Percentiles rank a stretch among this genome's conserved stretches.
These are phyloP conservation scores for Diaporthe vexans DNA, from an alignment of 2,329 filamentous ascomycete species.

Conservation along the genomic window DNA sequence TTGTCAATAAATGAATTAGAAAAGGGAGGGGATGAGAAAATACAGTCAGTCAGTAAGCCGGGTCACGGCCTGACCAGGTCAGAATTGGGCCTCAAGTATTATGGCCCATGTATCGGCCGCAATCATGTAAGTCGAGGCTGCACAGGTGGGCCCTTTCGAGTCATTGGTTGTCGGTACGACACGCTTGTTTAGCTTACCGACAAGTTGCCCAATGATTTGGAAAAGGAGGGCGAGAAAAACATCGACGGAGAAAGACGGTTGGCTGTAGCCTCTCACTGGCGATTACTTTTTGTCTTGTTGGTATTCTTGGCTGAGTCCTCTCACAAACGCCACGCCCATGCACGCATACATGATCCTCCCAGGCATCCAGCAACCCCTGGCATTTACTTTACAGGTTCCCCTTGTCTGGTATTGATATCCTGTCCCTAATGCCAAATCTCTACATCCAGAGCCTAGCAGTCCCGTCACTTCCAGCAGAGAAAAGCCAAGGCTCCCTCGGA, in stretches of 20 bases:
- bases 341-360: slow-evolving; percentile 29
- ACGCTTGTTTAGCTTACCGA: slow-evolving; percentile 16
- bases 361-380: background rate
- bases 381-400: background rate
- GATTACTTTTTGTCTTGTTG: slow-evolving; percentile 32
- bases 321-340: slow-evolving; percentile 40
- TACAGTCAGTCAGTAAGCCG: background rate
- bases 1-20: background rate
- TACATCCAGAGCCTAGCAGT: slow-evolving; percentile 91
- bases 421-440: slow-evolving; percentile 34
- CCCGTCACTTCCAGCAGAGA: slow-evolving; percentile 94
- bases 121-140: slow-evolving; percentile 14
- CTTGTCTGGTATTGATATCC: background rate
- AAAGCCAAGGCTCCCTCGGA: slow-evolving; percentile 91
- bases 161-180: slow-evolving; percentile 27
- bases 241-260: background rate
- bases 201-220: slow-evolving; percentile 22
- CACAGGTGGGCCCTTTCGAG: background rate
- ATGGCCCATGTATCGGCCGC: slow-evolving; percentile 9
- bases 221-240: background rate
- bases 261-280: slow-evolving; percentile 17
- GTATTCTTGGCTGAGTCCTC: slow-evolving; percentile 40
- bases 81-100: slow-evolving; percentile 3
- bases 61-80: background rate
- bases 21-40: background rate